These are phyloP conservation scores for Ogataea chonburiensis DNA, from an alignment of 805 yeast species.

Conservation along the genomic window DNA sequence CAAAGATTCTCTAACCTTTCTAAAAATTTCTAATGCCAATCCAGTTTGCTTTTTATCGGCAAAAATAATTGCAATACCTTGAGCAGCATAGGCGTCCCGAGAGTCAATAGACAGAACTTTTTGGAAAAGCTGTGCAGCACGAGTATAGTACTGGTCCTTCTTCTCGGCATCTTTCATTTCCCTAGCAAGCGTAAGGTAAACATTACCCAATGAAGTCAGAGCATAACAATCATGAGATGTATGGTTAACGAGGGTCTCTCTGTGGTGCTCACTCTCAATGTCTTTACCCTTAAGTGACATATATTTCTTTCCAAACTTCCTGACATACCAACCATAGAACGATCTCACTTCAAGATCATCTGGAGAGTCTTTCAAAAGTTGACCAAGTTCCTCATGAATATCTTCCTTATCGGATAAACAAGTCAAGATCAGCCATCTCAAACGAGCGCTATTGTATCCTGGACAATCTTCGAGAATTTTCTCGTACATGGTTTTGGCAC, in stretches of 20 bases:
- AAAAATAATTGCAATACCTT: constrained; percentile 90
- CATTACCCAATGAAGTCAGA: constrained; percentile 82
- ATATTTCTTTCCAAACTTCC: constrained; percentile 55
- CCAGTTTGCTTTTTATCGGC: constrained; percentile 78
- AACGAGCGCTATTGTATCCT: constrained; percentile 67
- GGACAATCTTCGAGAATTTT: constrained; percentile 61
- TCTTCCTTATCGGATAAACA: constrained; percentile 49
- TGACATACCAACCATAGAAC: constrained; percentile 86
- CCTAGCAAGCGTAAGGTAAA: constrained; percentile 79
- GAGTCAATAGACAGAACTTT: constrained; percentile 86
- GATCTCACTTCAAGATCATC: constrained; percentile 82
- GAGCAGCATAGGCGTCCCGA: constrained; percentile 91
- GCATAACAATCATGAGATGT: constrained; percentile 92
- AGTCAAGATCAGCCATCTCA: constrained; percentile 66
- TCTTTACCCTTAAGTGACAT: constrained; percentile 47
- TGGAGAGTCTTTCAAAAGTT: constrained; percentile 51
- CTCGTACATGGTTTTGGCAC: constrained; percentile 45
- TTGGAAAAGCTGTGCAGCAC: constrained; percentile 90
- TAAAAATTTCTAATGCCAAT: constrained; percentile 79
- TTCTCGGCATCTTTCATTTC: constrained; percentile 63
- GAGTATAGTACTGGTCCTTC: constrained; percentile 68
- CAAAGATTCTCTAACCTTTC: constrained; percentile 86
- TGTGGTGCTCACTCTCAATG: constrained; percentile 75
- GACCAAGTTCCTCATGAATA: constrained; percentile 52
- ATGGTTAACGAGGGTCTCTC: constrained; percentile 75